Evolutionary conservation across 257 asterid species (phyloP).

Genomic region (Hygrophila difformis): DNA sequence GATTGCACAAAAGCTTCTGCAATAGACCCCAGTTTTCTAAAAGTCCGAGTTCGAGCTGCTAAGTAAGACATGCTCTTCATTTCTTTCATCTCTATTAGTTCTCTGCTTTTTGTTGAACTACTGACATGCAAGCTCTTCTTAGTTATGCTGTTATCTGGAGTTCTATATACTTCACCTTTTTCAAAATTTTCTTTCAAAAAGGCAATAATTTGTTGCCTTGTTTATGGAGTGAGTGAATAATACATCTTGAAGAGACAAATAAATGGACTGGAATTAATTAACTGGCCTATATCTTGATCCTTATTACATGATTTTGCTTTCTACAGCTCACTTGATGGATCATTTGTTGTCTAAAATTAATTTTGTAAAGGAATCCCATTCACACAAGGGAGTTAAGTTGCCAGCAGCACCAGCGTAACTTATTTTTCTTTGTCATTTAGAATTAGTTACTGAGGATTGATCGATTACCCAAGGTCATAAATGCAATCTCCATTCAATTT

Average conservation of each 20-base stretch:
- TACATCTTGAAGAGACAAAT: slow-evolving; percentile 3
- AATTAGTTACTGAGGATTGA: neutral
- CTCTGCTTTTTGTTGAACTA: slow-evolving; percentile 8
- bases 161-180: slow-evolving; percentile 9
- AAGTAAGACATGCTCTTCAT: slow-evolving; percentile 49
- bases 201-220: no score
- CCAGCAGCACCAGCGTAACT: slow-evolving; percentile 3
- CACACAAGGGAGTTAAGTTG: neutral
- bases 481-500: slow-evolving; percentile 6
- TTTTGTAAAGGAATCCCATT: neutral
- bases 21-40: slow-evolving; percentile 73
- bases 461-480: neutral
- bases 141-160: slow-evolving; percentile 5
- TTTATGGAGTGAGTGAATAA: slow-evolving; percentile 4
- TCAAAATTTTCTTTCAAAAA: no score
- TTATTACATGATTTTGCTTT: neutral
- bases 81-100: slow-evolving; percentile 14
- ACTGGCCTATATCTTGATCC: no score
- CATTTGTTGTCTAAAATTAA: neutral
- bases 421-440: neutral
- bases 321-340: neutral
- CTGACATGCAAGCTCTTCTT: no score
- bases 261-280: no score
- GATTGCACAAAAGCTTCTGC: slow-evolving; percentile 79
- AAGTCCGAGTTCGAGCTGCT: slow-evolving; percentile 89